Base-by-base conservation (phyloP, 768 basidiomycete species). In the Boletus reticuloceps region DNA sequence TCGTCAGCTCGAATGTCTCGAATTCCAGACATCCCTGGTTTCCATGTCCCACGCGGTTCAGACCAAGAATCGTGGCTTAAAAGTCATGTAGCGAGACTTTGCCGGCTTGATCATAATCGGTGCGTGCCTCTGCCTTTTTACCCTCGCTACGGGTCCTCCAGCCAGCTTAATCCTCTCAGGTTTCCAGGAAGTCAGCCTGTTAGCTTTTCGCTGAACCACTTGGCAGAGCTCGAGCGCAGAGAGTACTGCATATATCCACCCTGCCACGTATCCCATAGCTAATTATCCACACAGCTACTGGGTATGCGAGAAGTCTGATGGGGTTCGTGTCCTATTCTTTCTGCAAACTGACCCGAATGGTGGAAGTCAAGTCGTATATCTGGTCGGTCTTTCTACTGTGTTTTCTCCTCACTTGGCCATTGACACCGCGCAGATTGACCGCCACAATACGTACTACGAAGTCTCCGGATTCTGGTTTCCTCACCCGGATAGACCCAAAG, bases 251-350 rank as follows among this genome's bases (percentile, higher is more conserved):
- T 19, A 40, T 29, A 17, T 37, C 50, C 48, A 17, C 43, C 34
- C 16, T 27, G 38, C 19, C 47, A 31, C 17, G 10, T 47, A 39
- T 43, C 43, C 17, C 54, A 49, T 39, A 51, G 49, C 60, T 61
- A 38, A 47, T 20, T 58, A 51, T 47, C 46, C 45, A 32, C 27
- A 45, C 67, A 98, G 95, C 68, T 99, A 90, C 72, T 99, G 96
- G 96, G 97, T 99, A 41, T 97, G 94, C 74, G 97, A 99, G 77
- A 98, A 98, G 77, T 96, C 93, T 13, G 97, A 98, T 67, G 97
- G 97, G 13, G 69, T 99, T 49, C 85, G 97, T 36, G 91, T 98
- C 39, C 77, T 99, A 29, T 82, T 98, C 49, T 75, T 96, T 55
- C 80, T 98, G 47, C 76, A 81, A 69, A 80, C 86, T 48, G 78